Conservation (phyloP, 2,329 filamentous ascomycete species). For the Monilinia vaccinii-corymbosi region DNA sequence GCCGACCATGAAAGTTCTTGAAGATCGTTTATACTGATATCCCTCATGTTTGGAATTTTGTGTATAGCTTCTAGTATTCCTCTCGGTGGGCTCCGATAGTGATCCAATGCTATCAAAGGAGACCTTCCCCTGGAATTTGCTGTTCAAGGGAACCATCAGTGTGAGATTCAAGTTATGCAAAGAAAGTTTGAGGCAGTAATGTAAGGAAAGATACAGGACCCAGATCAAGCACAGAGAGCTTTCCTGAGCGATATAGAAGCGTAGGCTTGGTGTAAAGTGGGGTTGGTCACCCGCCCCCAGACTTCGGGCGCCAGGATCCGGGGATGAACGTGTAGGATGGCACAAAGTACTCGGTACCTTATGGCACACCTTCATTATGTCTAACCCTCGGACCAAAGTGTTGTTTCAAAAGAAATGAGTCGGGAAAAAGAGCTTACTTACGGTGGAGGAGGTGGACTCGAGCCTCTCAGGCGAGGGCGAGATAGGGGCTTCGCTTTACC, state of each 20-base stretch:
- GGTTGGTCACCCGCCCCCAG: constrained; percentile 10
- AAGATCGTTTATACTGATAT: constrained; percentile 58
- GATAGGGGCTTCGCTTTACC: constrained; percentile 26
- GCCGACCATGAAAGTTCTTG: constrained; percentile 62
- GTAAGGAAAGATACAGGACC: not conserved
- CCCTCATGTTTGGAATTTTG: constrained; percentile 64
- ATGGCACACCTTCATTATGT: not conserved
- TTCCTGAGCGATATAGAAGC: constrained; percentile 5
- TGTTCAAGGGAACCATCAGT: constrained; percentile 18
- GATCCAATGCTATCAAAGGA: constrained; percentile 66
- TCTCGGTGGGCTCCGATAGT: constrained; percentile 54
- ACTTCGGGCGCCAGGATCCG: constrained; percentile 5
- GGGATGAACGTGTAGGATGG: constrained; percentile 5
- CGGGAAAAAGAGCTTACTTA: constrained; percentile 17
- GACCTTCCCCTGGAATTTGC: constrained; percentile 57
- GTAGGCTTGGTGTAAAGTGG: constrained; percentile 7
- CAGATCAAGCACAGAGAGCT: not conserved
- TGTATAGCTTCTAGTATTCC: constrained; percentile 51
- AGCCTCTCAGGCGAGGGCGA: constrained; percentile 8
- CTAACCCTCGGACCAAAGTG: not conserved
- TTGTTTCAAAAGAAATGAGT: not conserved
- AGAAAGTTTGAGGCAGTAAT: not conserved
- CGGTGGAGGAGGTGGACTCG: constrained; percentile 30
- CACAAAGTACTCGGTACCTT: not conserved
- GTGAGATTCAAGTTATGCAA: not conserved